Evolutionary conservation across 257 asterid genomes (phyloP).

Genomic region (Hygrophila difformis): DNA sequence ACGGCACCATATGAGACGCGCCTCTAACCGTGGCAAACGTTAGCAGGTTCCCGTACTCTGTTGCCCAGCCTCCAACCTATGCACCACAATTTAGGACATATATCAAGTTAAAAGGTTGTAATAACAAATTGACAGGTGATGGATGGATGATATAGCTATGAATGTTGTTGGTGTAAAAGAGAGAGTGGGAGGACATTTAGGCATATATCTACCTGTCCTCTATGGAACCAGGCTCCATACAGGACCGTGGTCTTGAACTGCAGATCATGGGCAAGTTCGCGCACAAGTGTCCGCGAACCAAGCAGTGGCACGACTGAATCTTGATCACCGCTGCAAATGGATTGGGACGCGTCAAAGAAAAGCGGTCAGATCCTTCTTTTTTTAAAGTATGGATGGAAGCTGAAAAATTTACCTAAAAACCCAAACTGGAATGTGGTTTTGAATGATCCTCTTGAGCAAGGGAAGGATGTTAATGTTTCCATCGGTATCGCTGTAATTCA

Average conservation of each 20-base stretch:
- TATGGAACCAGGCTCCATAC: conserved; percentile 92
- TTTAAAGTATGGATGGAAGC: background rate
- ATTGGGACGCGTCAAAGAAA: too few species aligned
- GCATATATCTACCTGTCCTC: conserved; percentile 82
- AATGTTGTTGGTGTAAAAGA: too few species aligned
- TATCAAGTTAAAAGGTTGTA: too few species aligned
- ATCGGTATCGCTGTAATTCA: conserved; percentile 47
- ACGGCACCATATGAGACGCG: conserved; percentile 98
- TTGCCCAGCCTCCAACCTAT: conserved; percentile 96
- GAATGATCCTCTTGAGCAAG: conserved; percentile 54
- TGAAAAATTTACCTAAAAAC: conserved; percentile 52
- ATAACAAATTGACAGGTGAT: too few species aligned
- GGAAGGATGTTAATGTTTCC: conserved; percentile 72
- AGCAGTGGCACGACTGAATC: conserved; percentile 94
- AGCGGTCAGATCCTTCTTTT: background rate
- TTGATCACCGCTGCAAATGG: conserved; percentile 78
- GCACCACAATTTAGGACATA: background rate
- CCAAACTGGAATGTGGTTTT: conserved; percentile 58
- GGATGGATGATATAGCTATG: too few species aligned
- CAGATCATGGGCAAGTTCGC: conserved; percentile 78
- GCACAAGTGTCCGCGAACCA: conserved; percentile 85
- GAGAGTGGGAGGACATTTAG: too few species aligned
- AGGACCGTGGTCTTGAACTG: conserved; percentile 64
- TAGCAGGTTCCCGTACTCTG: conserved; percentile 70
- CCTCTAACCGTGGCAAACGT: conserved; percentile 94